Evolutionary conservation across 1,139 yeast species (phyloP), one percentile per base, ranked within the genome.

Genomic region (Blastobotrys capitulatus): DNA sequence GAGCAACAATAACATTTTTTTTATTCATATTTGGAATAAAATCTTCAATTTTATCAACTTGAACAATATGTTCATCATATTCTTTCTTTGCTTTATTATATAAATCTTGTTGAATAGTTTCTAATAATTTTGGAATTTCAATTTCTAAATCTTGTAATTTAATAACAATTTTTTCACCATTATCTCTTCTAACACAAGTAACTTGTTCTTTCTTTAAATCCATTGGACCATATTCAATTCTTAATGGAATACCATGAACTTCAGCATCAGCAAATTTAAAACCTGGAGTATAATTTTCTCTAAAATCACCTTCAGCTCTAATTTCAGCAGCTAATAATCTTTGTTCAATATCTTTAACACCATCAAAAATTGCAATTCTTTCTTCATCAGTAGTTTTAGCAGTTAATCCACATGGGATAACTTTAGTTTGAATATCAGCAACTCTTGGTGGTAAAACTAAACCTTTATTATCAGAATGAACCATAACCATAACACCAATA

Each of bases 191-290:
- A 51, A 89, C 97, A 52, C 89, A 94, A 44, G 87, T 77, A 48
- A 85, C 94, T 64, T 84, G 89, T 54, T 77, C 73, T 68, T 83
- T 79, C 64, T 85, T 84, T 62, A 88, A 74, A 70, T 94, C 99
- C 72, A 86, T 87, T 61, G 98, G 98, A 60, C 99, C 99, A 64
- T 86, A 80, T 74, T 94, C 99, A 46, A 92, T 67, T 71, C 98
- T 86, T 57, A 92, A 73, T 58, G 98, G 97, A 52, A 83, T 77
- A 76, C 99, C 99, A 76, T 86, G 88, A 67, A 94, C 81, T 74
- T 94, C 99, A 79, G 95, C 86, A 68, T 94, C 96, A 53, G 97
- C 86, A 72, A 90, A 94, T 73, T 92, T 94, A 97, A 97, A 94
- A 57, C 98, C 98, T 58, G 98, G 95, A 49, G 96, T 84, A 74